Base-by-base conservation (phyloP, 306 rosid genomes). In the Biancaea sappan region DNA sequence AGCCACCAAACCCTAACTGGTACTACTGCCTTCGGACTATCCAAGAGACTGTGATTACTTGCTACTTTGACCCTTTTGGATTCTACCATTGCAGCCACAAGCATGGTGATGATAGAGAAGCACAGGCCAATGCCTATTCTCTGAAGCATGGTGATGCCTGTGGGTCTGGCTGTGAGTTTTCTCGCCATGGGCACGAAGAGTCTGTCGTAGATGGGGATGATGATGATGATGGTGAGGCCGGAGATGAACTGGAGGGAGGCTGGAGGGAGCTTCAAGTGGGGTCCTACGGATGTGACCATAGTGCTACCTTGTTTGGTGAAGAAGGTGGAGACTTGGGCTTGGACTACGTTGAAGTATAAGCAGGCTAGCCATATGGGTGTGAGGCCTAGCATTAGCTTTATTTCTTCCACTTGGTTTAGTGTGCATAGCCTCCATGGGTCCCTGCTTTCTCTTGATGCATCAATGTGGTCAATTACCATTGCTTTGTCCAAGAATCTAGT, bases 1-100 rank as follows among this genome's bases (percentile, higher is more conserved):
- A 87, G 21, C 89, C 89, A 84, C 86, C 87, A 83, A n/a, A 78
- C 70, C 18, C 19, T 69, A 52, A 85, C 85, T 12, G 92, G 89
- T 1, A 85, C 41, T 13, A 57, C 24, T 21, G 66, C 76, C 22
- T 69, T 87, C 0, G 83, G 86, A 15, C 26, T 70, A 57, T 85
- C 86, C 6, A 74, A 4, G 5, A 85, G 79, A 7, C 73, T 67
- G 28, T 75, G 41, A 0, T 81, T 18, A 35, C 41, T 74, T 0
- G 83, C 84, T 0, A 74, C 29, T 2, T 63, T 8, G 3, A 86
- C 59, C 60, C 91, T 72, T 29, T 79, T 81, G n/a, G 43, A 26
- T 28, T 79, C 88, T 6, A 76, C 83, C 0, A 79, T 3, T 8
- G 79, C 88, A 28, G 86, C 58, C 8, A 71, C 75, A 7, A 38